Evolutionary conservation across 768 basidiomycete species (phyloP), one percentile per base, ranked within the genome.

Genomic region (Agrocybe pediades): DNA sequence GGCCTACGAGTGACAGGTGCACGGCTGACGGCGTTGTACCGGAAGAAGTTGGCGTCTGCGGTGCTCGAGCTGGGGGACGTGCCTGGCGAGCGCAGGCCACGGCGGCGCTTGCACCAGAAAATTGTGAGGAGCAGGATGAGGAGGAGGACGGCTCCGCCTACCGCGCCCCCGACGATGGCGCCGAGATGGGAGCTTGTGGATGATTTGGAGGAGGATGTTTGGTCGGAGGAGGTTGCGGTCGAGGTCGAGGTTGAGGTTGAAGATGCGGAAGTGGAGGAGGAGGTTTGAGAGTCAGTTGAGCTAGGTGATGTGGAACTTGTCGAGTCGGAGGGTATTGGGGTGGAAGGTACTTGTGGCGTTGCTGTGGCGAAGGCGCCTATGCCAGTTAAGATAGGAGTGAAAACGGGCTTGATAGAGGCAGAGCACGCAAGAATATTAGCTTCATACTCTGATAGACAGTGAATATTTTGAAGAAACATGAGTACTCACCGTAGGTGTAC

Each of bases 341-440:
- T 43, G 13, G 40, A 33, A 23, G 57, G 46, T 41, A 53, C 30
- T 6, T 51, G 21, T 21, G 63, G 66, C 20, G 64, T 43, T 21
- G 51, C 42, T 6, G 73, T 70, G 5, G 73, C 74, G 49, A 65
- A 62, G 41, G 74, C 74, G 11, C 67, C 71, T 44, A 65, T 48
- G n/a, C 74, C 74, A 4, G 65, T 62, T 16, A 71, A 46, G 9
- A 59, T 58, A 26, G 64, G 47, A 13, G 66, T 47, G 33, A 67
- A 58, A 27, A 57, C 36, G 17, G 65, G 61, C 72, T 74, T 33
- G 2, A 43, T 13, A 42, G n/a, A n/a, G n/a, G n/a, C n/a, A n/a
- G n/a, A n/a, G n/a, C n/a, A n/a, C n/a, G n/a, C n/a, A n/a, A n/a
- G n/a, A n/a, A n/a, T n/a, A n/a, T n/a, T n/a, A n/a, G n/a, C n/a